Conservation (phyloP, 495 filamentous ascomycete genomes). For the Penicillium parvum region DNA sequence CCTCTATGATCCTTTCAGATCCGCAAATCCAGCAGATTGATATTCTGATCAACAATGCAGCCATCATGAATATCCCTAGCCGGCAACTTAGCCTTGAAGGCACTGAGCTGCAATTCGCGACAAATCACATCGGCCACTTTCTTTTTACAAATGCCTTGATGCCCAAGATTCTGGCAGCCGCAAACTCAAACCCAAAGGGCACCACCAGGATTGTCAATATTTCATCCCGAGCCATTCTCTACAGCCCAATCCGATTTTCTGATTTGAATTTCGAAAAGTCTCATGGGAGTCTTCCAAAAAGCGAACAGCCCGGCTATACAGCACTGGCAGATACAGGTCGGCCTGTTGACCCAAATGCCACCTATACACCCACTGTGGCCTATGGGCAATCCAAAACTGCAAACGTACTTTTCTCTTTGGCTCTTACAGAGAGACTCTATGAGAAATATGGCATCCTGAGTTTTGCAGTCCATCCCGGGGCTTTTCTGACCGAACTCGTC, state of each 20-base stretch:
- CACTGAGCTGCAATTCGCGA: conserved; percentile 23
- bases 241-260: conserved; percentile 34
- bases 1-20: conserved; percentile 36
- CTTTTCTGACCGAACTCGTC: conserved; percentile 34
- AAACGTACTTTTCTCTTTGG: conserved; percentile 27
- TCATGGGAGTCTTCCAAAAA: conserved; percentile 35
- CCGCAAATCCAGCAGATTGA: conserved; percentile 19
- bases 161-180: conserved; percentile 40
- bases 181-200: conserved; percentile 30
- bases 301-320: conserved; percentile 33
- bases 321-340: conserved; percentile 23
- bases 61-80: conserved; percentile 24
- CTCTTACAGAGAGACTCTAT: conserved; percentile 18
- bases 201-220: conserved; percentile 43
- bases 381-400: conserved; percentile 31
- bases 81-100: conserved; percentile 26
- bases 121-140: conserved; percentile 27
- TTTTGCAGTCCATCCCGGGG: conserved; percentile 35
- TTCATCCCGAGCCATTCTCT: conserved; percentile 25
- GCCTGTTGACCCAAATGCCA: no score
- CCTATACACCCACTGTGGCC: conserved; percentile 21
- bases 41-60: conserved; percentile 32
- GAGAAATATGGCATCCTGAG: conserved; percentile 25
- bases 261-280: conserved; percentile 40
- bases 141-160: conserved; percentile 33